These are phyloP conservation scores for Fragilaria crotonensis DNA, from an alignment of 108 stramenopile species.

Conservation along the genomic window DNA sequence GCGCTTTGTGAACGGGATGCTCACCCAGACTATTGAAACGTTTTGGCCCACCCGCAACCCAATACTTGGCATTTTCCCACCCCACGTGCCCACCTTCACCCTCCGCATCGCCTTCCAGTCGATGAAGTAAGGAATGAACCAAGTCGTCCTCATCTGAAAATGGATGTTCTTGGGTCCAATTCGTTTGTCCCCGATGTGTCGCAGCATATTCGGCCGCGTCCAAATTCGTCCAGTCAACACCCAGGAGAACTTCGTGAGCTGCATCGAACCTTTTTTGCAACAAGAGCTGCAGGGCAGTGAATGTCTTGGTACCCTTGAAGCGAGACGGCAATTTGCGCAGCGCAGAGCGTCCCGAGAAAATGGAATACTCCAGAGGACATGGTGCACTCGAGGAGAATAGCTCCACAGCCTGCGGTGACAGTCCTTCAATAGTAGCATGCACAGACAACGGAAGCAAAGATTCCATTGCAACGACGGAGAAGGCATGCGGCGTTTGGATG, in stretches of 20 bases:
- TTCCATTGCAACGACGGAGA: too few relatives aligned
- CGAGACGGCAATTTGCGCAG: background rate
- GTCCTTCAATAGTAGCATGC: too few relatives aligned
- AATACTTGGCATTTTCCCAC: slow-evolving; percentile 35
- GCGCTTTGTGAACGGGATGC: slow-evolving; percentile 1
- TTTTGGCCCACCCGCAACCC: slow-evolving; percentile 30
- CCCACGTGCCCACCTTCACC: slow-evolving; percentile 32
- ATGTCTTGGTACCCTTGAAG: background rate
- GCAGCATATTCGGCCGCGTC: slow-evolving; percentile 32
- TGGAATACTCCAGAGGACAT: slow-evolving; percentile 8
- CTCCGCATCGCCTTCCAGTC: slow-evolving; percentile 12
- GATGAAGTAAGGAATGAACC: slow-evolving; percentile 32
- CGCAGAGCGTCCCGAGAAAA: slow-evolving; percentile 4
- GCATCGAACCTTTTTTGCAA: slow-evolving; percentile 11
- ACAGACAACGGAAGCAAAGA: too few relatives aligned
- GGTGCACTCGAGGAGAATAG: too few relatives aligned
- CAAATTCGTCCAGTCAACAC: slow-evolving; percentile 14
- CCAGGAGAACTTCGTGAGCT: slow-evolving; percentile 36
- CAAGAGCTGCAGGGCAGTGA: background rate
- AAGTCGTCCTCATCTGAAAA: slow-evolving; percentile 13
- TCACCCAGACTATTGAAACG: background rate
- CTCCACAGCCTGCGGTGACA: too few relatives aligned
- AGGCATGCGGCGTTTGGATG: too few relatives aligned
- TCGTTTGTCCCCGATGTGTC: slow-evolving; percentile 29
- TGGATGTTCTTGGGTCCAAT: slow-evolving; percentile 29